Evolutionary conservation across 1,284 basidiomycete species (phyloP).

Genomic region (Filobasidium uniguttulatum): DNA sequence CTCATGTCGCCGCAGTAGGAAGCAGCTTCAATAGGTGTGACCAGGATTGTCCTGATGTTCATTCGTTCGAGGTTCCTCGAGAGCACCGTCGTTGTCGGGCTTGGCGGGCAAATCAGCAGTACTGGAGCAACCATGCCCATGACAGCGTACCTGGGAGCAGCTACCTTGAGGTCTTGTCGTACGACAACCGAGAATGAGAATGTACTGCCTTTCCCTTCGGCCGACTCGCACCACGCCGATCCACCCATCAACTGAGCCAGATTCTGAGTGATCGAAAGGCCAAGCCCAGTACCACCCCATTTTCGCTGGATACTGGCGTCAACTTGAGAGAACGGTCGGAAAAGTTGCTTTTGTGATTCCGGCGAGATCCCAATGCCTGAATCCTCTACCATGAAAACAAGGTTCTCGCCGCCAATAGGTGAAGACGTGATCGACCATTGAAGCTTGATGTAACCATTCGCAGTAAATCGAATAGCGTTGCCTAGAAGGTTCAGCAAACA

Average conservation of each 20-base stretch:
- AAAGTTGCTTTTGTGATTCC: constrained; percentile 29
- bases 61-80: constrained; percentile 1
- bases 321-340: constrained; percentile 33
- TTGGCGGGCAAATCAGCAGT: background rate
- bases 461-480: constrained; percentile 33
- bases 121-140: background rate
- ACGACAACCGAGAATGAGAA: constrained; percentile 31
- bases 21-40: background rate
- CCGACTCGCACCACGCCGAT: constrained; percentile 28
- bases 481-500: constrained; percentile 25
- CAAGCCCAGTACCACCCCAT: constrained; percentile 30
- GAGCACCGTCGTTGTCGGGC: background rate
- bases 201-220: constrained; percentile 27
- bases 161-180: constrained; percentile 10
- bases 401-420: constrained; percentile 14
- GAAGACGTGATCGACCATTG: constrained; percentile 19
- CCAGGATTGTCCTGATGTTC: background rate
- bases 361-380: constrained; percentile 27
- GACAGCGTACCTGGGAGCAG: background rate
- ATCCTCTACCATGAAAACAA: constrained; percentile 23
- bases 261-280: constrained; percentile 31
- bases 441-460: constrained; percentile 22
- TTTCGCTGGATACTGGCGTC: constrained; percentile 31
- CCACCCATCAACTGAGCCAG: constrained; percentile 31
- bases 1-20: background rate